A percentile compares a stretch with the other conserved stretches of the same genome.
Evolutionary conservation across 2,329 filamentous ascomycete species (phyloP).

Genomic region (Neodidymelliopsis sp.): DNA sequence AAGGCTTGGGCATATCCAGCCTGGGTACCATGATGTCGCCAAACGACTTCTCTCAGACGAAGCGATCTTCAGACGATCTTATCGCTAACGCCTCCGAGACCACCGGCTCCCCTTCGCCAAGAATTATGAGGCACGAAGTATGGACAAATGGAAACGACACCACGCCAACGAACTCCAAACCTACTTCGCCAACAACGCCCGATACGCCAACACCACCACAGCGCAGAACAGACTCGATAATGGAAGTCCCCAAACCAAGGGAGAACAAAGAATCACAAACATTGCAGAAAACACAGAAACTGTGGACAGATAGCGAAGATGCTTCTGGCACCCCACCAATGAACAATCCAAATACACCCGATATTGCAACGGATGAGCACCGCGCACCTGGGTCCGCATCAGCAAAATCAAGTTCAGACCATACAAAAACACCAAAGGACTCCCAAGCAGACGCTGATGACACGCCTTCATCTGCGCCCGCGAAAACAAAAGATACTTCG

Average conservation of each 20-base stretch:
- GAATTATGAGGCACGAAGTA: slow-evolving; percentile 10
- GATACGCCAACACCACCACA: slow-evolving; percentile 35
- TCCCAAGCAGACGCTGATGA: background rate
- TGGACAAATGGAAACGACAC: slow-evolving; percentile 27
- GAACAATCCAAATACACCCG: too few relatives aligned
- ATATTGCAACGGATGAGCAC: too few relatives aligned
- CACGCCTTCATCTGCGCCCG: background rate
- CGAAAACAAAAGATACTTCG: slow-evolving; percentile 6
- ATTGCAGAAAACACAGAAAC: background rate
- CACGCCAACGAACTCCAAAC: slow-evolving; percentile 22
- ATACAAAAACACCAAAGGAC: background rate
- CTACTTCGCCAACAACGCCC: slow-evolving; percentile 21
- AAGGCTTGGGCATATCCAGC: slow-evolving; percentile 35
- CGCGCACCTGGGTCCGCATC: background rate
- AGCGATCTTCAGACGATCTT: slow-evolving; percentile 44
- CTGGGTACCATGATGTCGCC: slow-evolving; percentile 23
- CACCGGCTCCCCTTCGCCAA: slow-evolving; percentile 37
- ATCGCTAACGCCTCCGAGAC: slow-evolving; percentile 35
- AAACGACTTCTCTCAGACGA: slow-evolving; percentile 43
- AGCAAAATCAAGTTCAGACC: background rate
- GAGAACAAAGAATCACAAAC: background rate
- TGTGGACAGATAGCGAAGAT: too few relatives aligned
- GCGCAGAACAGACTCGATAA: slow-evolving; percentile 22
- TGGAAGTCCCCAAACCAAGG: slow-evolving; percentile 6
- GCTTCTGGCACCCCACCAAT: too few relatives aligned